Base-by-base conservation (phyloP, 345 rosid genomes). In the Erysimum cheiranthoides region DNA sequence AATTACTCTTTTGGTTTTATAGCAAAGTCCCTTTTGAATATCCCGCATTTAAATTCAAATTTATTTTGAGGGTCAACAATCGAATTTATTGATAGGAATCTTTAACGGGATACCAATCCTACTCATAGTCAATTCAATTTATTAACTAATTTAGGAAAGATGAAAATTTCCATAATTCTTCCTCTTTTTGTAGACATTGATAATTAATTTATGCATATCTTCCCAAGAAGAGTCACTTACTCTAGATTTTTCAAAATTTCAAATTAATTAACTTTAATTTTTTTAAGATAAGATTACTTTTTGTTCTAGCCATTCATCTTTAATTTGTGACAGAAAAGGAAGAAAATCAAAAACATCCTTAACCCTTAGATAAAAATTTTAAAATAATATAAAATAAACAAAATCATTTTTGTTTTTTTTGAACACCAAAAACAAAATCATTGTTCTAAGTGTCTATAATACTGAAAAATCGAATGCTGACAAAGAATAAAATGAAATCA, bases 171-270 rank as follows among this genome's bases (percentile, higher is more conserved):
- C 18, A 35, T 16, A 27, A 4, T 10, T 65, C 10, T 66, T 30
- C 30, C 25, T 12, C 9, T 6, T 58, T 72, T n/a, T 8, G 25
- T 16, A 46, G 13, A 46, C 25, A 17, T 49, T 39, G 32, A 27
- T 30, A 28, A 66, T 28, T 18, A 58, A 47, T 51, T 49, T 21
- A 21, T 21, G 25, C 17, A 12, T 13, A 59, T 17, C 8, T 66
- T 74, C 43, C 73, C 68, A 59, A 58, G 39, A 75, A 60, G 45
- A 59, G 71, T 21, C 18, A 35, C 11, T 32, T 46, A 58, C 27
- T 34, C 8, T 34, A 34, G 8, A 45, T 45, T 30, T 30, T 8
- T 6, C 6, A 21, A 45, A 45, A 16, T 47, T 47, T 30, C n/a
- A 64, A 10, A 21, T 42, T 62, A 12, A 11, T 11, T 61, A 61